These are phyloP conservation scores for Ustilago sp. DNA, from an alignment of 1,284 basidiomycete species.

Conservation along the genomic window DNA sequence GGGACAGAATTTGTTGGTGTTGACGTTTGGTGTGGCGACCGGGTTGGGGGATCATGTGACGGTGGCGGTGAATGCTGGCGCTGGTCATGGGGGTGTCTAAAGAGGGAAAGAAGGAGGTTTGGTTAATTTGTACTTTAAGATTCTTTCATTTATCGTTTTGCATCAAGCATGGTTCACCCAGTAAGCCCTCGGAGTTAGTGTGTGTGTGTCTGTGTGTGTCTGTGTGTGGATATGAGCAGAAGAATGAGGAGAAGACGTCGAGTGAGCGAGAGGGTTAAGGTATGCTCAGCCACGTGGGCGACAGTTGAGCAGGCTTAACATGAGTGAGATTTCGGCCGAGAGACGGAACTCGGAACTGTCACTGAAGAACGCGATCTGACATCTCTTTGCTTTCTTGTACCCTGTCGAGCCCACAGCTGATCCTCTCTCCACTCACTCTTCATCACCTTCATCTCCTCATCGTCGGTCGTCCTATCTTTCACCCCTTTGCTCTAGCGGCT, in stretches of 20 bases:
- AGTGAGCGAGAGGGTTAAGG: not conserved
- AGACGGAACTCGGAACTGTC: not conserved
- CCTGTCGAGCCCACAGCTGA: not conserved
- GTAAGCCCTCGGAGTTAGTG: not conserved
- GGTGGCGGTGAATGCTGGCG: constrained; percentile 44
- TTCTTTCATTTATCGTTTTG: not conserved
- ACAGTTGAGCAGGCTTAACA: not conserved
- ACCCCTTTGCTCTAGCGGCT: not conserved
- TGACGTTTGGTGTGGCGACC: constrained; percentile 71
- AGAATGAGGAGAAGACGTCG: not conserved
- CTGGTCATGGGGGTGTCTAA: constrained; percentile 51
- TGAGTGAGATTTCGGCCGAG: not conserved
- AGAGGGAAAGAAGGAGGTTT: not conserved
- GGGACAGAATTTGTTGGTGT: constrained; percentile 82
- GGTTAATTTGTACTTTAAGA: constrained; percentile 31
- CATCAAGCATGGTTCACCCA: not conserved
- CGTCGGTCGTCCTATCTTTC: not conserved
- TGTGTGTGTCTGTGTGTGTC: not conserved
- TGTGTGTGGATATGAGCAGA: not conserved
- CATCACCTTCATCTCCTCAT: not conserved
- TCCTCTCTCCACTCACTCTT: not conserved
- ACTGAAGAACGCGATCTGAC: not conserved
- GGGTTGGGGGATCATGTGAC: constrained; percentile 64
- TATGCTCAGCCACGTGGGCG: not conserved
- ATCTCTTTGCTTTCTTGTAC: not conserved